Base-by-base conservation (phyloP, 306 rosid species). In the Pyrus communis region DNA sequence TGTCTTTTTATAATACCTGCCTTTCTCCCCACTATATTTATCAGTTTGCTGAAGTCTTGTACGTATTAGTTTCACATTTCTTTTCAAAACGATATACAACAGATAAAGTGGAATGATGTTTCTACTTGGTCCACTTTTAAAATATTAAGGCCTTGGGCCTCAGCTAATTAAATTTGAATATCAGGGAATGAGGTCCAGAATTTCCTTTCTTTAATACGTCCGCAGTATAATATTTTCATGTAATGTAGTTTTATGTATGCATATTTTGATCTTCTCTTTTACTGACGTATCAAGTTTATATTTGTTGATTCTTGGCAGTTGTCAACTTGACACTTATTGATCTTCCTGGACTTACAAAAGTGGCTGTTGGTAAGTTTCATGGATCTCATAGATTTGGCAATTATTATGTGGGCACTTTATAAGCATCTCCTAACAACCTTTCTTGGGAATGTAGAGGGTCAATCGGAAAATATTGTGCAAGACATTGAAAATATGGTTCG, bases 291-390 rank as follows among this genome's bases (percentile, higher is more conserved):
- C 42, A 58, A 51, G 68, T 73, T 72, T 8, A 18, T 69, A 80
- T 42, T 27, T 51, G 21, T 49, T 77, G 62, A 67, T 61, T 74
- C n/a, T 72, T 73, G 82, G 86, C 98, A 93, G 98, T 93, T 89
- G 98, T 93, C 76, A 93, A 93, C 87, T 84, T 93, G 93, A 93
- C 98, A 18, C 97, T 91, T 55, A 79, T 93, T 80, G 98, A 93
- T 75, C 98, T 93, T 85, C 98, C 98, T 30, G 98, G 98, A 76
- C 97, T 93, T 70, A 93, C 98, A 7, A 91, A 93, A 82, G 98
- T 93, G 17, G 97, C 98, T 66, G 94, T 93, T 70, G 98, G 98
- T 93, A 81, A 90, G 96, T 83, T 71, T 45, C 25, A 49, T 5
- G 14, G 21, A 27, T 77, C 67, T 82, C 58, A 62, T 71, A 5